Conservation (phyloP, 345 rosid genomes). For the Microcos paniculata region DNA sequence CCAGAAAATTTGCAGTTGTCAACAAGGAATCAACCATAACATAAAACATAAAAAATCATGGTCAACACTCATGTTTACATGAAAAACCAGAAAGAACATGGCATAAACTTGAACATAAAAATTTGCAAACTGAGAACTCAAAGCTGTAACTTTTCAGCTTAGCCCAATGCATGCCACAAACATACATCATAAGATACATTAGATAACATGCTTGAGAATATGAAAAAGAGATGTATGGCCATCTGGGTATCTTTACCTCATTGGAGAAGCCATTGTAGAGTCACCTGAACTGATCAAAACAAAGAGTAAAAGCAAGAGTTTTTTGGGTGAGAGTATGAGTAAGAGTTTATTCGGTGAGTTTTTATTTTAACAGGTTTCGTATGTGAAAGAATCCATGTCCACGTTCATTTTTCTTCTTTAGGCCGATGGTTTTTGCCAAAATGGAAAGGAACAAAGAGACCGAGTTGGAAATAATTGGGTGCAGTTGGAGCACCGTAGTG, state of each 20-base stretch:
- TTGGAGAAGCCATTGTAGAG: constrained; percentile 14
- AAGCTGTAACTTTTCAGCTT: constrained; percentile 6
- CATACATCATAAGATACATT: not conserved
- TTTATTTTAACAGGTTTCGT: not conserved
- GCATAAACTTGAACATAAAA: not conserved
- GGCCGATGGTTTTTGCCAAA: not conserved
- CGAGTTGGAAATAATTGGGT: not conserved
- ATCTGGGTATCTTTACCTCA: constrained; percentile 14
- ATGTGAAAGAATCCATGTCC: not conserved
- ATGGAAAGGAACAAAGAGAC: not conserved
- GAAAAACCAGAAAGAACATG: constrained; percentile 5
- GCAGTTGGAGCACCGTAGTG: not conserved
- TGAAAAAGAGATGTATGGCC: not conserved
- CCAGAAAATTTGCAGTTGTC: not conserved
- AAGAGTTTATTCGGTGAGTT: not conserved
- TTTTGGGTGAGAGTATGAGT: not conserved
- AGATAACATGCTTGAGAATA: not conserved
- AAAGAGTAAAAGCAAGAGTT: not conserved
- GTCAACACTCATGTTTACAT: not conserved
- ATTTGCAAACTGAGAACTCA: not conserved
- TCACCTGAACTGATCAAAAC: not conserved
- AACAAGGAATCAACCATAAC: not conserved
- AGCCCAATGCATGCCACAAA: not conserved
- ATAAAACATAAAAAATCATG: not conserved
- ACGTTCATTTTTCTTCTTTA: not conserved